Evolutionary conservation across 1,284 basidiomycete species (phyloP).

Genomic region (Pascua sp.): DNA sequence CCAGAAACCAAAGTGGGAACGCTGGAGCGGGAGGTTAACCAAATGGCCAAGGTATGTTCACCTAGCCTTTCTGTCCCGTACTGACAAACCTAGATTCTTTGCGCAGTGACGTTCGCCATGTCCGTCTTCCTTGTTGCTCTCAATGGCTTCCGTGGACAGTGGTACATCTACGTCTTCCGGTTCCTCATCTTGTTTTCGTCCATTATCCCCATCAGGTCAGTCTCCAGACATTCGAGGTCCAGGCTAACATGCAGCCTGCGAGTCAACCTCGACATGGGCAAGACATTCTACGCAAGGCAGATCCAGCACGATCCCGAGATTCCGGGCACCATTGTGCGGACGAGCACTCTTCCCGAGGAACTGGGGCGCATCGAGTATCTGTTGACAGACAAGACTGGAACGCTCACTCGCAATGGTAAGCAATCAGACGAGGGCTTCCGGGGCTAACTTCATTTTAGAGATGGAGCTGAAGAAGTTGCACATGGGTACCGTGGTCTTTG

Average conservation of each 20-base stretch:
- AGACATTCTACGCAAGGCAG: conserved; percentile 93
- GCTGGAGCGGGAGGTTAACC: conserved; percentile 91
- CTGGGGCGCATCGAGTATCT: conserved; percentile 94
- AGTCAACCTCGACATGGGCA: conserved; percentile 99
- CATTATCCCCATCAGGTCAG: conserved; percentile 96
- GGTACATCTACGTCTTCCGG: conserved; percentile 94
- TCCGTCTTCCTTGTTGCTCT: conserved; percentile 88
- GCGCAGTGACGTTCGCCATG: conserved; percentile 85
- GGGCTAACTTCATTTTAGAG: conserved; percentile 56
- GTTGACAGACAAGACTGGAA: conserved; percentile 96
- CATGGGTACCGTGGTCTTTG: conserved; percentile 98
- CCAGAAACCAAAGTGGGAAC: conserved; percentile 92
- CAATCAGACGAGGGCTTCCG: not conserved
- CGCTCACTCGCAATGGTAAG: conserved; percentile 92
- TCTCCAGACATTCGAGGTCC: conserved; percentile 8
- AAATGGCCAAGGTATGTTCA: conserved; percentile 75
- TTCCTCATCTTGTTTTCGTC: conserved; percentile 98
- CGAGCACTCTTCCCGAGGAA: conserved; percentile 94
- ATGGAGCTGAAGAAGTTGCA: conserved; percentile 99
- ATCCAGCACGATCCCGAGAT: conserved; percentile 94
- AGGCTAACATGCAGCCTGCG: conserved; percentile 63
- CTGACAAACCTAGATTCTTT: conserved; percentile 68
- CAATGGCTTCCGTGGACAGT: conserved; percentile 92
- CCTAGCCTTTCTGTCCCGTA: not conserved
- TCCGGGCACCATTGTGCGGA: conserved; percentile 90